Evolutionary conservation across 2,329 filamentous ascomycete species (phyloP).

Genomic region (Onygenales sp.): DNA sequence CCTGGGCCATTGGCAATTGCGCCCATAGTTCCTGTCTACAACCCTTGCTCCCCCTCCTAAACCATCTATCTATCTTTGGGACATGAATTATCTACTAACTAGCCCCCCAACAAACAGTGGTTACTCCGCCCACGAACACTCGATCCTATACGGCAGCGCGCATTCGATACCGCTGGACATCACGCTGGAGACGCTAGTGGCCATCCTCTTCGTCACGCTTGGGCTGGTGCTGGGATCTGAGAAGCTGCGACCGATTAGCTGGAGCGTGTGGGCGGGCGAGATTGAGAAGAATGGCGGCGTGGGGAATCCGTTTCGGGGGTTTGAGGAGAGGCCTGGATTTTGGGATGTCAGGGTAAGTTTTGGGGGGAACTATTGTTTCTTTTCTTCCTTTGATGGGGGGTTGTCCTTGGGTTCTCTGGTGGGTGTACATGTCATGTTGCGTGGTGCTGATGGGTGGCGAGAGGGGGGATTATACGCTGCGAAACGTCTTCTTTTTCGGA

Average conservation of each 20-base stretch:
- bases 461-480: background rate
- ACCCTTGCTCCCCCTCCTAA: background rate
- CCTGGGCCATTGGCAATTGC: conserved; percentile 4
- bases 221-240: conserved; percentile 74
- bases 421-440: background rate
- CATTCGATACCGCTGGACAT: conserved; percentile 72
- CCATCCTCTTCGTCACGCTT: conserved; percentile 68
- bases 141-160: conserved; percentile 56
- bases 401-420: background rate
- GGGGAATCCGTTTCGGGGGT: conserved; percentile 67
- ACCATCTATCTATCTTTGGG: conserved; percentile 4
- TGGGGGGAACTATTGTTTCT: conserved; percentile 1
- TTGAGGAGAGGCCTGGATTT: conserved; percentile 78
- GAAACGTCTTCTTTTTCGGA: background rate
- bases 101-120: conserved; percentile 52
- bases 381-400: background rate
- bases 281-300: conserved; percentile 58
- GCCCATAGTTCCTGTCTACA: conserved; percentile 11
- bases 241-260: conserved; percentile 77
- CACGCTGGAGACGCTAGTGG: conserved; percentile 71
- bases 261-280: conserved; percentile 65
- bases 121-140: conserved; percentile 93
- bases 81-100: too few relatives aligned
- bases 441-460: background rate
- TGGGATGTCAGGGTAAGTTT: conserved; percentile 68